These are phyloP conservation scores for Schoenoplectus triqueter DNA, from an alignment of 202 grass and related monocot genomes.

Conservation along the genomic window DNA sequence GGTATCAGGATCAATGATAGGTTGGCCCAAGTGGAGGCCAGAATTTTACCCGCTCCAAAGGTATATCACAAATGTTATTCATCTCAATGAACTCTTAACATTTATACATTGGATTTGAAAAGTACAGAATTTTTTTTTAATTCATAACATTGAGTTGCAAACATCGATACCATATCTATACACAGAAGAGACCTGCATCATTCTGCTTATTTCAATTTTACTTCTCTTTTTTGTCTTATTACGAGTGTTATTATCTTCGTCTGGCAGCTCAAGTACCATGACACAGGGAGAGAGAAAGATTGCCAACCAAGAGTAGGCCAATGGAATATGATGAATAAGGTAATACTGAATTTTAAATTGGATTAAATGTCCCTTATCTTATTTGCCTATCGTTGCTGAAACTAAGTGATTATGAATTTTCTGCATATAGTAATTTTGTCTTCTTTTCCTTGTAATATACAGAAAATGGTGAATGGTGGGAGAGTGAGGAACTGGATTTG, in stretches of 20 bases:
- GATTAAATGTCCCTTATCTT: slow-evolving; percentile 27
- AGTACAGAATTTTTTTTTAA: slow-evolving; percentile 8
- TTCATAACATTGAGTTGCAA: background rate
- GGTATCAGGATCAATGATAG: slow-evolving; percentile 80
- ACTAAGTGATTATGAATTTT: slow-evolving; percentile 32
- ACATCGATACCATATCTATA: background rate
- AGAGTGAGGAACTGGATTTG: slow-evolving; percentile 90
- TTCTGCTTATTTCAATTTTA: background rate
- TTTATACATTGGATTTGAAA: background rate
- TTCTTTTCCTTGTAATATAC: slow-evolving; percentile 29
- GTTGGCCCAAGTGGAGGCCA: slow-evolving; percentile 73
- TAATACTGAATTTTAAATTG: slow-evolving; percentile 40
- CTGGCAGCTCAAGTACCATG: slow-evolving; percentile 81
- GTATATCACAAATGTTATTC: slow-evolving; percentile 45
- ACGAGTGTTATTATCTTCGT: slow-evolving; percentile 31
- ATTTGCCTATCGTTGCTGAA: background rate
- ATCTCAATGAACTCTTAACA: slow-evolving; percentile 14
- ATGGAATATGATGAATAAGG: slow-evolving; percentile 99
- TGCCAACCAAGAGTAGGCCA: slow-evolving; percentile 87
- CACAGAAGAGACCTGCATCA: background rate
- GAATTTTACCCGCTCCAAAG: slow-evolving; percentile 84
- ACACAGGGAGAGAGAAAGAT: slow-evolving; percentile 79
- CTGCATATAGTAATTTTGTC: slow-evolving; percentile 21
- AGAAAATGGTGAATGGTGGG: slow-evolving; percentile 96
- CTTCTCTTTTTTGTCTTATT: background rate